Conservation (phyloP, 164 flowering plant genomes). For the Pachysandra terminalis region DNA sequence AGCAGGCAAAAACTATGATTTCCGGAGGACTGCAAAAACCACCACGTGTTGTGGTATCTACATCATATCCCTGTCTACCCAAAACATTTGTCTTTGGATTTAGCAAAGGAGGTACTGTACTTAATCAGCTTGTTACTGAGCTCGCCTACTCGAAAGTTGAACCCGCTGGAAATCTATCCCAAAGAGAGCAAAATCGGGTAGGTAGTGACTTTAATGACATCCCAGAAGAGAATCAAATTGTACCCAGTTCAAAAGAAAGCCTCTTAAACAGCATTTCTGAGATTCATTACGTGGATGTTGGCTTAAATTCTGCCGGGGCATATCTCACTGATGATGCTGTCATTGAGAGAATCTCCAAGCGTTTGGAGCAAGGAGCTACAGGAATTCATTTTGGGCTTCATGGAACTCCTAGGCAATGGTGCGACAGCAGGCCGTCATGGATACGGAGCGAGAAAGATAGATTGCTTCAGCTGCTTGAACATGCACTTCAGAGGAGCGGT, state of each 20-base stretch:
- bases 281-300: constrained; percentile 83
- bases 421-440: constrained; percentile 51
- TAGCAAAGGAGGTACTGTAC: constrained; percentile 85
- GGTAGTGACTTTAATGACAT: neutral
- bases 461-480: constrained; percentile 45
- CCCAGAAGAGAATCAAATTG: constrained; percentile 25
- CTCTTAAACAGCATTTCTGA: constrained; percentile 66
- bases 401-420: constrained; percentile 94
- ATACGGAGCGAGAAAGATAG: constrained; percentile 62
- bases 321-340: constrained; percentile 53
- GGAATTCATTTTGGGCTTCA: constrained; percentile 60
- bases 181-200: constrained; percentile 2
- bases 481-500: constrained; percentile 34
- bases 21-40: constrained; percentile 17
- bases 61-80: constrained; percentile 27
- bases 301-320: constrained; percentile 72
- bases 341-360: constrained; percentile 42
- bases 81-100: constrained; percentile 70
- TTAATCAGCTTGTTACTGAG: constrained; percentile 79
- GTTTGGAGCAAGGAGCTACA: constrained; percentile 23
- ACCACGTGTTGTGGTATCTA: constrained; percentile 10
- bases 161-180: constrained; percentile 5
- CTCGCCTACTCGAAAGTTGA: constrained; percentile 32
- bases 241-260: constrained; percentile 48
- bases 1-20: constrained; percentile 48